These are phyloP conservation scores for Oryza glaberrima DNA, from an alignment of 176 grass and related monocot species.

Conservation along the genomic window DNA sequence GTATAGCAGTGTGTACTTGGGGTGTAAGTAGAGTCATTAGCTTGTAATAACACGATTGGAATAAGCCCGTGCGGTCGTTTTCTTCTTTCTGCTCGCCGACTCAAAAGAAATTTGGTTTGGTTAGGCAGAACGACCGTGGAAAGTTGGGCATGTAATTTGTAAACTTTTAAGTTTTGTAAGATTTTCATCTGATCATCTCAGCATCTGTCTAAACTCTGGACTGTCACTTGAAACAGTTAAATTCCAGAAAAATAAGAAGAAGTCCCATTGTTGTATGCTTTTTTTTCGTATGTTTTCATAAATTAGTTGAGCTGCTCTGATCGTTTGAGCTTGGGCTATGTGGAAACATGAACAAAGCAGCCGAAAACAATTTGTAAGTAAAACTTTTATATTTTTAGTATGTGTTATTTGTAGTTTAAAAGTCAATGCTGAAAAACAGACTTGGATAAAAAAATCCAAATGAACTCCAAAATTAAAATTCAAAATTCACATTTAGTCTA, in stretches of 20 bases:
- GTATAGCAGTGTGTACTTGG: neutral
- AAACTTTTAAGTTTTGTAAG: neutral
- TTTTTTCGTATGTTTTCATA: no score
- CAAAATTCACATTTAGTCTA: no score
- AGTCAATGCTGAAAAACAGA: no score
- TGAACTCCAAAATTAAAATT: no score
- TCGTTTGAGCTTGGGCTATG: no score
- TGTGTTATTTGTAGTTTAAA: no score
- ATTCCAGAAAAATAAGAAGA: neutral
- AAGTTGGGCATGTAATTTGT: constrained; percentile 2
- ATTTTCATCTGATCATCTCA: neutral
- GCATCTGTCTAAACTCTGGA: neutral
- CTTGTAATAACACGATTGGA: constrained; percentile 1
- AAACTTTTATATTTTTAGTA: no score
- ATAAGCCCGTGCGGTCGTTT: neutral
- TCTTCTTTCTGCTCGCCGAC: neutral
- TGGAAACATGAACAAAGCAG: no score
- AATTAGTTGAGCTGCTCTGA: no score
- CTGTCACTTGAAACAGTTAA: neutral
- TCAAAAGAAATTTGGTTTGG: neutral
- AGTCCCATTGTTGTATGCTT: neutral
- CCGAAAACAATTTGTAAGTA: no score
- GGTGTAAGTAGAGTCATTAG: constrained; percentile 11
- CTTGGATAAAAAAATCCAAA: no score
- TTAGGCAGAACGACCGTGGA: neutral